Evolutionary conservation across 2,329 filamentous ascomycete species (phyloP).

Genomic region (Cladophialophora chaetospira): DNA sequence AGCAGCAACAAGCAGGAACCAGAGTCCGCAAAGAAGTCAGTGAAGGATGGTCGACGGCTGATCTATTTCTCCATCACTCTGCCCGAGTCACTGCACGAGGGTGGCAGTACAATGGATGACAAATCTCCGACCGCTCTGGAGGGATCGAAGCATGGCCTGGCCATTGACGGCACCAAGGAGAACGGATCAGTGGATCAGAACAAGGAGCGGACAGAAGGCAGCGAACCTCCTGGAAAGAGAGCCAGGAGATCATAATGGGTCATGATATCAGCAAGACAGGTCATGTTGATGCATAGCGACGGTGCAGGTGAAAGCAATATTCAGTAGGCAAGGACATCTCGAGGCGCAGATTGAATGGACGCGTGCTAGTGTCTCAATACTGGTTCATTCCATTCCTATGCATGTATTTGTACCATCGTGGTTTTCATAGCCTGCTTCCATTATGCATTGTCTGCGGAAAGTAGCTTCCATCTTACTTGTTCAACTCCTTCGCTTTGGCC

Average conservation of each 20-base stretch:
- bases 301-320: background rate
- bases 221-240: conserved; percentile 23
- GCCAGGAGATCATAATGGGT: conserved; percentile 13
- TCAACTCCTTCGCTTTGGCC: conserved; percentile 66
- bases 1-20: background rate
- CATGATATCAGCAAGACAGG: background rate
- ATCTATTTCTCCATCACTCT: conserved; percentile 24
- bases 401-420: background rate
- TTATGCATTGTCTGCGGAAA: background rate
- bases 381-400: conserved; percentile 4
- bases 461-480: conserved; percentile 51
- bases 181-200: background rate
- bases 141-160: background rate
- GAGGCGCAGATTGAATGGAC: background rate
- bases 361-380: conserved; percentile 3
- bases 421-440: background rate
- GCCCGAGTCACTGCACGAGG: background rate
- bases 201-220: conserved; percentile 8
- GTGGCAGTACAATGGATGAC: background rate
- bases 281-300: conserved; percentile 8
- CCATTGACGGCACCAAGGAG: background rate
- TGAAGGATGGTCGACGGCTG: conserved; percentile 3
- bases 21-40: background rate
- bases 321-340: background rate
- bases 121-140: background rate